Evolutionary conservation across 192 early-diverging fungal species (phyloP).

Genomic region (Coemansia erecta): DNA sequence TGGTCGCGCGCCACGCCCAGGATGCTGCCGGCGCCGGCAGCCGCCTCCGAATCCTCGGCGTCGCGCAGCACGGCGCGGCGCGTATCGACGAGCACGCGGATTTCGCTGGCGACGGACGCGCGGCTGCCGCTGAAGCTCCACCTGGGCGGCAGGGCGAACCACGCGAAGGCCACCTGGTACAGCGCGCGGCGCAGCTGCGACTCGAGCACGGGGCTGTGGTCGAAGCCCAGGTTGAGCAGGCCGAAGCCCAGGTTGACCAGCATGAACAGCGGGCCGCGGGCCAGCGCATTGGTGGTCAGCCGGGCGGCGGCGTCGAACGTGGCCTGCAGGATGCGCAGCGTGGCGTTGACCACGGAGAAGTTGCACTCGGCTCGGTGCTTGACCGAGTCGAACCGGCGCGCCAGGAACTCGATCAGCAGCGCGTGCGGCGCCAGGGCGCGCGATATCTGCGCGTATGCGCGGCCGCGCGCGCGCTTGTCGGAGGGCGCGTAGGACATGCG

Average conservation of each 20-base stretch:
- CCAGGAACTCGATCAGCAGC: conserved; percentile 84
- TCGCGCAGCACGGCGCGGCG: conserved; percentile 61
- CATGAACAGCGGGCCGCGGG: conserved; percentile 76
- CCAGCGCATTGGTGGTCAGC: conserved; percentile 66
- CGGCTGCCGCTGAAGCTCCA: conserved; percentile 80
- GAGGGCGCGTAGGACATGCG: conserved; percentile 94
- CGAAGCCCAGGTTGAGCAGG: conserved; percentile 66
- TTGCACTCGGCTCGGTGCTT: conserved; percentile 65
- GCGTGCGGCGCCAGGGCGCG: conserved; percentile 70
- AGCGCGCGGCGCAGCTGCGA: conserved; percentile 64
- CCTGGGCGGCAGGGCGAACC: conserved; percentile 76
- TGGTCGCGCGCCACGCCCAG: conserved; percentile 34
- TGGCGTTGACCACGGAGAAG: conserved; percentile 72
- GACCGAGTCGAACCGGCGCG: conserved; percentile 79
- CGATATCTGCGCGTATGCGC: conserved; percentile 59
- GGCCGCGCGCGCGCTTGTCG: conserved; percentile 70
- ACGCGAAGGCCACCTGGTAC: conserved; percentile 73
- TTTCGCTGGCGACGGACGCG: conserved; percentile 59
- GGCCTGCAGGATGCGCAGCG: conserved; percentile 75
- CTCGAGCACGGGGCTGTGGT: conserved; percentile 62
- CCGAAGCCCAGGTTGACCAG: conserved; percentile 73
- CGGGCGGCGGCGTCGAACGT: conserved; percentile 58
- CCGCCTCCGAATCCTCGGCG: conserved; percentile 44
- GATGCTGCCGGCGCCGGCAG: conserved; percentile 20
- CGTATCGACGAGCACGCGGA: conserved; percentile 66